These are phyloP conservation scores for Tuber brumale DNA, from an alignment of 495 filamentous ascomycete species.

Conservation along the genomic window DNA sequence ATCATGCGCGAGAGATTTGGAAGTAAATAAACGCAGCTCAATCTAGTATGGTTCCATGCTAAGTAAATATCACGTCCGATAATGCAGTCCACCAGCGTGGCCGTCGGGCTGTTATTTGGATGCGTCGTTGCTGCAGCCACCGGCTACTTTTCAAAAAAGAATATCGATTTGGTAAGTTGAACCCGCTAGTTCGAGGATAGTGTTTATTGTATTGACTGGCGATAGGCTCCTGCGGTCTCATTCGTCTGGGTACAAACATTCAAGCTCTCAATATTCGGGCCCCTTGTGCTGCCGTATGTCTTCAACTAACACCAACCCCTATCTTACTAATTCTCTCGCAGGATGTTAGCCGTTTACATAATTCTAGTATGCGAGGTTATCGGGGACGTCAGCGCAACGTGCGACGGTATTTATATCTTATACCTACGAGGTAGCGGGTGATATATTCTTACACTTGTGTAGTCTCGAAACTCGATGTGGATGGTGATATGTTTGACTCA, in stretches of 20 bases:
- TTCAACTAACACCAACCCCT: not conserved
- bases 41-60: slow-evolving; percentile 46
- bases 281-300: slow-evolving; percentile 63
- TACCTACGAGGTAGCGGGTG: no score
- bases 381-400: slow-evolving; percentile 68
- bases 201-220: not conserved
- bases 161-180: slow-evolving; percentile 8
- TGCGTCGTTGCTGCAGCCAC: slow-evolving; percentile 81
- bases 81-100: slow-evolving; percentile 67
- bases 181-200: not conserved
- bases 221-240: slow-evolving; percentile 59
- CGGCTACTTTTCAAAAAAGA: slow-evolving; percentile 55
- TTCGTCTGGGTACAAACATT: slow-evolving; percentile 93
- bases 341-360: slow-evolving; percentile 73
- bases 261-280: slow-evolving; percentile 69
- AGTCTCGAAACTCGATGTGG: slow-evolving; percentile 76
- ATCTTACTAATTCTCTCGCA: not conserved
- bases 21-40: slow-evolving; percentile 46
- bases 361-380: slow-evolving; percentile 86
- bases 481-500: slow-evolving; percentile 73
- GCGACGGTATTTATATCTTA: slow-evolving; percentile 43
- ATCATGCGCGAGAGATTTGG: slow-evolving; percentile 81
- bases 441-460: slow-evolving; percentile 52
- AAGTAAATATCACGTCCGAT: slow-evolving; percentile 42
- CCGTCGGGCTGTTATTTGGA: slow-evolving; percentile 73